Evolutionary conservation across 768 basidiomycete species (phyloP), one percentile per base, ranked within the genome.

Genomic region (Termitomyces sp.): DNA sequence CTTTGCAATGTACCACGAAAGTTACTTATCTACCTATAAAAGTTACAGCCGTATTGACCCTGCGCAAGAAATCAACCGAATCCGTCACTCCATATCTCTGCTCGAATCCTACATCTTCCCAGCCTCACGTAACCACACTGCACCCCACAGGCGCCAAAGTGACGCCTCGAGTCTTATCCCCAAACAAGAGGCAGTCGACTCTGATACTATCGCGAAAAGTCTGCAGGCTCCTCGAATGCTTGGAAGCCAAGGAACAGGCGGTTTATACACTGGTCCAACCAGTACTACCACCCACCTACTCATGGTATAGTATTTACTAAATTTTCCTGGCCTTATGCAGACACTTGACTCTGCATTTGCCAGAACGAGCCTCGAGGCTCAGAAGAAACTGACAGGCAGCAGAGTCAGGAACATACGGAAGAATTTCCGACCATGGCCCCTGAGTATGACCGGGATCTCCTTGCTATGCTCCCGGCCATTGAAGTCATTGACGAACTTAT

Each of bases 241-340:
- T 30, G 85, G 86, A 46, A 80, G 76, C 52, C 85, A 82, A 61
- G 79, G 76, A 2, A 80, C 82, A 56, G 82, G 86, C 16, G 89
- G 89, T 10, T 74, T 89, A 43, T 93, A 88, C 68, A 79, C 86
- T 42, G 90, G 90, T n/a, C 81, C 89, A 37, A 93, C 90, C 9
- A 87, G 86, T 62, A 81, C 84, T 39, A 83, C 83, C 42, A 84
- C 84, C 1, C 85, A 89, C 69, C 75, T 91, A 43, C 70, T 85
- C 40, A 73, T 83, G 71, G 88, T 87, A 61, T 62, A 72, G 19
- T 48, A 70, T 59, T 48, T 49, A n/a, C 64, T 52, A 41, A 47
- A 51, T 39, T 52, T 57, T 32, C 54, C 49, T 55, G 42, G n/a
- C 44, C 47, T 59, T 50, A 45, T 56, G 56, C 40, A 52, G 25